phyloP scores from a whole-genome alignment of 1,139 yeast genomes.

The Groenewaldozyma auringiensis region DNA sequence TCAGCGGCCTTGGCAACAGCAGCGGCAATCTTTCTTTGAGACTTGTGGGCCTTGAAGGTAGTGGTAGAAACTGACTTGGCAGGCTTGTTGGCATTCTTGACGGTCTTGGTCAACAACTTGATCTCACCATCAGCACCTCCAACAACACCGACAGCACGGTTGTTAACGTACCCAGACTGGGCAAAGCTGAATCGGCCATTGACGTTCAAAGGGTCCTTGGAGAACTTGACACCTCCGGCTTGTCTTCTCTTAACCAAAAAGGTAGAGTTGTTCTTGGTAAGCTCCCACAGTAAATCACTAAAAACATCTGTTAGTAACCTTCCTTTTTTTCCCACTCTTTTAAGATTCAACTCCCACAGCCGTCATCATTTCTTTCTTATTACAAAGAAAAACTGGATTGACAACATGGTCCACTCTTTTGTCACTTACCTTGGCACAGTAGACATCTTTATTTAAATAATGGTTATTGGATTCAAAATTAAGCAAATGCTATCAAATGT shows the following conservation, averaged over 20 bases:
- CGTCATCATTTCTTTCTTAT: too few species aligned
- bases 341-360: too few species aligned
- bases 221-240: slow-evolving; percentile 36
- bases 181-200: slow-evolving; percentile 39
- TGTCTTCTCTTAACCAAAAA: slow-evolving; percentile 40
- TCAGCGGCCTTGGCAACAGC: slow-evolving; percentile 40
- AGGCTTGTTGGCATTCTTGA: slow-evolving; percentile 39
- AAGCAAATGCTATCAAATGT: background rate
- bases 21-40: slow-evolving; percentile 37
- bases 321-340: too few species aligned
- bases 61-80: slow-evolving; percentile 32
- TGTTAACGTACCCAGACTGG: slow-evolving; percentile 42
- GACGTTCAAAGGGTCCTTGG: slow-evolving; percentile 44
- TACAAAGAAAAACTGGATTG: background rate
- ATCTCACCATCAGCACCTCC: slow-evolving; percentile 32
- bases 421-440: slow-evolving; percentile 4
- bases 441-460: slow-evolving; percentile 1
- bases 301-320: slow-evolving; percentile 13
- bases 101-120: slow-evolving; percentile 37
- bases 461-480: too few species aligned
- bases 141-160: slow-evolving; percentile 42
- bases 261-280: slow-evolving; percentile 40
- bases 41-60: slow-evolving; percentile 37
- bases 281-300: slow-evolving; percentile 45
- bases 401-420: too few species aligned